A percentile compares a stretch with the other conserved stretches of the same genome.
Conservation (phyloP, 768 basidiomycete genomes). For the Boletus pseudo-olivaceus region DNA sequence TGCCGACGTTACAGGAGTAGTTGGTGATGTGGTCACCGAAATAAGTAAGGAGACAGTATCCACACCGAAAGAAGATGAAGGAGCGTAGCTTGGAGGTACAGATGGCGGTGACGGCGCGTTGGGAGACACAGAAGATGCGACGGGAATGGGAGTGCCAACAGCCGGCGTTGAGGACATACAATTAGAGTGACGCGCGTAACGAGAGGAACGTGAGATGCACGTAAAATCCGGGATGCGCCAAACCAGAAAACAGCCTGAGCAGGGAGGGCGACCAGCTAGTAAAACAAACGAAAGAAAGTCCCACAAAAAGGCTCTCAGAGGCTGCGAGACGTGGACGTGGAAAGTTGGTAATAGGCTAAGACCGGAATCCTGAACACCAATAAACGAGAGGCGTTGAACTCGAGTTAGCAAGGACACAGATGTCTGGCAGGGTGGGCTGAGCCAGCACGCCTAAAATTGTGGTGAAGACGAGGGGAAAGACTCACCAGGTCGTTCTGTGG, state of each 20-base stretch:
- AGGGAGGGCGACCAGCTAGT: conserved; percentile 1
- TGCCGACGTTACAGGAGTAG: conserved; percentile 10
- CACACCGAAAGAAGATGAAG: conserved; percentile 9
- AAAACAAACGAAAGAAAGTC: conserved; percentile 2
- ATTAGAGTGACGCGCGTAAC: conserved; percentile 7
- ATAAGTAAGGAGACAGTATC: conserved; percentile 21
- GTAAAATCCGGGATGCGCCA: background rate
- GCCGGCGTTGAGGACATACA: conserved; percentile 22
- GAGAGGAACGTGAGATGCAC: conserved; percentile 9
- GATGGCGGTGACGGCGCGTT: conserved; percentile 8
- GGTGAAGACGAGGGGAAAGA: background rate
- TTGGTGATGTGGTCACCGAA: conserved; percentile 20
- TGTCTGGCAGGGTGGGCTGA: background rate
- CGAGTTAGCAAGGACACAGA: background rate
- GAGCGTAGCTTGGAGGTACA: background rate
- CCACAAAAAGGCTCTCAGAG: background rate
- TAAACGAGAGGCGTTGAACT: background rate
- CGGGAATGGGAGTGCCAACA: conserved; percentile 10
- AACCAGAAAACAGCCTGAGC: conserved; percentile 4
- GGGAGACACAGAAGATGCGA: conserved; percentile 7
- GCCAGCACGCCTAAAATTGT: background rate
- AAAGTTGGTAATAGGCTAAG: conserved; percentile 2
- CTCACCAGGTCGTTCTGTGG: conserved; percentile 18
- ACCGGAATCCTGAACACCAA: background rate
- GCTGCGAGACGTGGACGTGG: background rate